Conservation (phyloP, 768 basidiomycete genomes). For the Sarcomyxa edulis region DNA sequence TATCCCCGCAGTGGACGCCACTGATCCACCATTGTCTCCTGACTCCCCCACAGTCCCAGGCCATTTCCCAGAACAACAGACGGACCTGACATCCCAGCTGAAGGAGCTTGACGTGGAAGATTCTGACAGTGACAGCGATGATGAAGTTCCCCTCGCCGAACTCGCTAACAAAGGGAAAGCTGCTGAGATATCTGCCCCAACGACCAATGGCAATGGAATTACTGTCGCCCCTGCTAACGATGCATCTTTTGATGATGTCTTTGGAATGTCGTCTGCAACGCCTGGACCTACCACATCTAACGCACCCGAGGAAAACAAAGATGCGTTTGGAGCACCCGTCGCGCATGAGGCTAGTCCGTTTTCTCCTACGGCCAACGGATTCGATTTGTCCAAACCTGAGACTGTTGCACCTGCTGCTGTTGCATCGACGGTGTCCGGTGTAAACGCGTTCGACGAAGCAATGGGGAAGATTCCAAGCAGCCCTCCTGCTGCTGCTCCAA, state of each 20-base stretch:
- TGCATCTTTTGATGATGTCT: constrained; percentile 56
- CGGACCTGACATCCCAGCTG: constrained; percentile 47
- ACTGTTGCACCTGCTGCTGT: constrained; percentile 8
- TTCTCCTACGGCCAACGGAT: constrained; percentile 13
- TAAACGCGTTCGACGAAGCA: constrained; percentile 73
- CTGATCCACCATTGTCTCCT: too few relatives aligned
- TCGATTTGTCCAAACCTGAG: constrained; percentile 7
- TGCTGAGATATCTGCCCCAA: constrained; percentile 10
- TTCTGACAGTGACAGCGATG: constrained; percentile 38
- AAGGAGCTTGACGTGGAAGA: constrained; percentile 57
- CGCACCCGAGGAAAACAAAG: constrained; percentile 5
- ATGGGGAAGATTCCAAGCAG: constrained; percentile 49
- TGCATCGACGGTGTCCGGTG: constrained; percentile 32
- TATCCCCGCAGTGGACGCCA: too few relatives aligned
- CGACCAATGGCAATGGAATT: constrained; percentile 12
- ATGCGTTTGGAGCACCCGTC: constrained; percentile 16
- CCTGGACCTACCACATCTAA: constrained; percentile 10
- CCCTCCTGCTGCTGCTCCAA: constrained; percentile 25
- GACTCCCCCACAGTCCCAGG: constrained; percentile 10
- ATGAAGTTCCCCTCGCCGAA: constrained; percentile 32
- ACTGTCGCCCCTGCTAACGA: constrained; percentile 10
- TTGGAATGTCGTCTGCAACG: constrained; percentile 30
- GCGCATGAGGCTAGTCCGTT: constrained; percentile 12
- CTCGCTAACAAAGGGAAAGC: constrained; percentile 21
- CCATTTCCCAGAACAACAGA: constrained; percentile 25